Evolutionary conservation across 2,329 filamentous ascomycete species (phyloP), one percentile per base, ranked within the genome.

Genomic region (Sporothrix mexicana): DNA sequence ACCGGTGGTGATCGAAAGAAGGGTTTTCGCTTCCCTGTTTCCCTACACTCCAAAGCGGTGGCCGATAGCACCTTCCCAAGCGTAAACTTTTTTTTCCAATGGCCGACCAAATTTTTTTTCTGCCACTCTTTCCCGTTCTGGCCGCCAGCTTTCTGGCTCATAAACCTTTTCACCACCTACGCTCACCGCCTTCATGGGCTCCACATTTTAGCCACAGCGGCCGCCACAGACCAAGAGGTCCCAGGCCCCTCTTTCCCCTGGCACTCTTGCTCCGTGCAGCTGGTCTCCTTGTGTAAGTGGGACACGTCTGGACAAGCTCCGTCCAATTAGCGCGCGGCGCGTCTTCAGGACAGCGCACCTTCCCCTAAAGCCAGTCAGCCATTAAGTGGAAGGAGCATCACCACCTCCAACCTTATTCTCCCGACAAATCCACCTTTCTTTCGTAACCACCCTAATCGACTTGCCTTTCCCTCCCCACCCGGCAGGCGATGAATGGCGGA

Each of bases 11-110:
- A 62, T 62, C 36, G 45, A 70, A 13, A 47, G n/a, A 72, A 68
- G 62, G 62, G 66, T 69, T 69, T 69, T 72, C 41, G 62, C 43
- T 45, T 51, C 43, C 23, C 49, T 49, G 36, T 13, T 36, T 36
- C 2, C 2, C 30, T 36, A 36, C 30, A 36, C 45, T 41, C 49
- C 51, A 68, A 69, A 69, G 71, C 71, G 66, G 71, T 64, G 71
- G 71, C 59, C 17, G 23, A 20, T 68, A 36, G 45, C 66, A 41
- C 45, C 20, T 51, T 66, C 62, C 43, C 20, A 23, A 51, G 45
- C 64, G 69, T 75, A 71, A 75, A 77, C 76, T 78, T 78, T 79
- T 78, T 78, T 78, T 68, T 69, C 36, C 36, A 59, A 43, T 47
- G 51, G 61, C 25, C 43, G 30, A 45, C 49, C 69, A 59, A 64